Percentiles rank a stretch among this genome's conserved stretches.
These are phyloP conservation scores for Aspergillus ochraceus DNA, from an alignment of 2,329 filamentous ascomycete species.

Conservation along the genomic window DNA sequence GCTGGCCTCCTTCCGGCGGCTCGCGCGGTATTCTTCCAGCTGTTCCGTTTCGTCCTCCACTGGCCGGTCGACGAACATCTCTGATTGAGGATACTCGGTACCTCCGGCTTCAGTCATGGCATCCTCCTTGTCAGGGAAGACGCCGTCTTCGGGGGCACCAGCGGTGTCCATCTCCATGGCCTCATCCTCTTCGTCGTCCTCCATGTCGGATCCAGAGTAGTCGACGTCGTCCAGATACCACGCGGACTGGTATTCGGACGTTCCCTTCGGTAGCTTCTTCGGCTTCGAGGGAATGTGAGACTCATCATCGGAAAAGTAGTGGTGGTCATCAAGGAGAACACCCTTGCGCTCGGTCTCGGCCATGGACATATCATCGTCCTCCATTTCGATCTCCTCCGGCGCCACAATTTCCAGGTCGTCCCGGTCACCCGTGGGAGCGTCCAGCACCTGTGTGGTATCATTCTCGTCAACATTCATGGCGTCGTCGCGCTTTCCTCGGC, in stretches of 20 bases:
- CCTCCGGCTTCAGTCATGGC: slow-evolving; percentile 72
- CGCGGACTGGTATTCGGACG: slow-evolving; percentile 88
- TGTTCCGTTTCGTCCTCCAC: slow-evolving; percentile 83
- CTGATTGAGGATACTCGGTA: slow-evolving; percentile 90
- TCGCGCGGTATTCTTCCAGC: slow-evolving; percentile 76
- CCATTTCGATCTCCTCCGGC: slow-evolving; percentile 81
- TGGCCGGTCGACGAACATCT: slow-evolving; percentile 78
- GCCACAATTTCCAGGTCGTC: slow-evolving; percentile 83
- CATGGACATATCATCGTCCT: slow-evolving; percentile 60
- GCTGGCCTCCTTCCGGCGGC: slow-evolving; percentile 75
- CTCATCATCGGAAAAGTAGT: slow-evolving; percentile 94
- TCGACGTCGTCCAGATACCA: slow-evolving; percentile 87
- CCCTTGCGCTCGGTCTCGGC: slow-evolving; percentile 69
- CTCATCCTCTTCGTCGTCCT: slow-evolving; percentile 65
- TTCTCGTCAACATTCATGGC: slow-evolving; percentile 69
- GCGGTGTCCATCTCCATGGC: slow-evolving; percentile 56
- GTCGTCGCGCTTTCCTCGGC: slow-evolving; percentile 55
- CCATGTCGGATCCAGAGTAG: slow-evolving; percentile 81
- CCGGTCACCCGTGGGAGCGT: slow-evolving; percentile 72
- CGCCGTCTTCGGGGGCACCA: slow-evolving; percentile 76
- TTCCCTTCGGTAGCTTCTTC: slow-evolving; percentile 82
- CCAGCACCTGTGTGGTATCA: slow-evolving; percentile 55
- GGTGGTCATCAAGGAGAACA: slow-evolving; percentile 91
- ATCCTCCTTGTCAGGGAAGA: slow-evolving; percentile 57
- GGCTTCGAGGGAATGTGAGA: slow-evolving; percentile 59